Base-by-base conservation (phyloP, 768 basidiomycete species). In the Suillus decipiens region DNA sequence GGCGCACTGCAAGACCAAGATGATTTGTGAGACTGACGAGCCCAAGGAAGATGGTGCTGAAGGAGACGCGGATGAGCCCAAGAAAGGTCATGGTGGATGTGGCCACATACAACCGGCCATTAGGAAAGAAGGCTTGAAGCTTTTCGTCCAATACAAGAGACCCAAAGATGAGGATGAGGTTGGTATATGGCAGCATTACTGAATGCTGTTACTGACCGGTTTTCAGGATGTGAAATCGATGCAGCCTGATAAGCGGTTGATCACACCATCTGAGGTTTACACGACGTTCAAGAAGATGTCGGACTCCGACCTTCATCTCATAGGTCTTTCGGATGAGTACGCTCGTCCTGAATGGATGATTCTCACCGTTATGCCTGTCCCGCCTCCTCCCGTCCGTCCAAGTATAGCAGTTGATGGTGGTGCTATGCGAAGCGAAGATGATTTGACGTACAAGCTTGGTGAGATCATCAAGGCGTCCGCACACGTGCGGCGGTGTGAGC, bases 271-370 rank as follows among this genome's bases (percentile, higher is more conserved):
- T 5, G 95, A 96, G 70, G 92, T 92, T n/a, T 92, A 95, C 76
- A 90, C 90, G 48, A 88, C 93, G n/a, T 87, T 99, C 75, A 93
- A 93, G 79, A 98, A 98, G 84, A 95, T 99, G 79, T 86, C 93
- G 8, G 88, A 95, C 64, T 84, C 87, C 14, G 96, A 99, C 73
- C 83, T 99, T 17, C 85, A 89, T 66, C 81, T 95, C 33, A 86
- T 99, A 67, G 97, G 97, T 42, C 86, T 99, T 11, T 96, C 92
- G 33, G 93, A 95, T 63, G 93, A 94, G 73, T 99, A 97, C 73
- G 96, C 97, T 8, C 87, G 96, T 47, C 97, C 97, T 2, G 95
- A 98, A 71, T 99, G 97, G 97, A 99, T 99, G 97, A 97, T 99
- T 68, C 80, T 99, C 47, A 99, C 97, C 0, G 95, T 98, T 42